phyloP scores from a whole-genome alignment of 805 yeast species.

The Wickerhamiella allomyrinae region DNA sequence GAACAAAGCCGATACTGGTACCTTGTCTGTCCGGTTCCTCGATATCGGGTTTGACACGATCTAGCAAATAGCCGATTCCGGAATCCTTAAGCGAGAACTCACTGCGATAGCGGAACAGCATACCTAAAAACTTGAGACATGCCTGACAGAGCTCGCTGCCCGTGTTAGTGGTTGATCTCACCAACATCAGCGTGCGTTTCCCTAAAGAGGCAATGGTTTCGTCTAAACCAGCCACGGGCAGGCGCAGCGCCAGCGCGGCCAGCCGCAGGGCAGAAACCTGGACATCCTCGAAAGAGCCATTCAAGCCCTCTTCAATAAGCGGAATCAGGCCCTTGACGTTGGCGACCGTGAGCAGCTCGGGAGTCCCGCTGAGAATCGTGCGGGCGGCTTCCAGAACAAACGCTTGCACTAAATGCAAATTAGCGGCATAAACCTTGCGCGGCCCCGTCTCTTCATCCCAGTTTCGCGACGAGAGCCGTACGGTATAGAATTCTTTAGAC shows the following conservation, averaged over 20 bases:
- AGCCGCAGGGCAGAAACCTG: conserved; percentile 52
- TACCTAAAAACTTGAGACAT: conserved; percentile 47
- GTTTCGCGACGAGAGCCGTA: conserved; percentile 45
- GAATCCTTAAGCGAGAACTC: conserved; percentile 52
- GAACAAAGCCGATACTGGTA: conserved; percentile 70
- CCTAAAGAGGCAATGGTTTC: conserved; percentile 19
- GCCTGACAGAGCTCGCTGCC: conserved; percentile 69
- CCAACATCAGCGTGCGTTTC: conserved; percentile 30
- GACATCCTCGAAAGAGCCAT: conserved; percentile 65
- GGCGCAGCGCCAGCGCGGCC: conserved; percentile 41
- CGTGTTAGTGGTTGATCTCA: conserved; percentile 66
- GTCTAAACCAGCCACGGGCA: conserved; percentile 42
- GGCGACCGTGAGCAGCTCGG: conserved; percentile 44
- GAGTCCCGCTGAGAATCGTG: conserved; percentile 46
- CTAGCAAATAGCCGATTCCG: conserved; percentile 59
- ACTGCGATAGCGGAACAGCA: conserved; percentile 50
- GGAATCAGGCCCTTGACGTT: conserved; percentile 67
- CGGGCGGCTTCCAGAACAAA: conserved; percentile 66
- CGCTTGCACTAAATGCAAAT: conserved; percentile 49
- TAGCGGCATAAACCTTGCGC: conserved; percentile 41
- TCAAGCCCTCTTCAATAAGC: conserved; percentile 43
- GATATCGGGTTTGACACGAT: conserved; percentile 67
- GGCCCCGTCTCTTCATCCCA: conserved; percentile 29
- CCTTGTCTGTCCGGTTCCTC: conserved; percentile 85
- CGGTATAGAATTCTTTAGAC: conserved; percentile 53